These are phyloP conservation scores for Sarocladiaceae sp. DNA, from an alignment of 2,329 filamentous ascomycete species.

Conservation along the genomic window DNA sequence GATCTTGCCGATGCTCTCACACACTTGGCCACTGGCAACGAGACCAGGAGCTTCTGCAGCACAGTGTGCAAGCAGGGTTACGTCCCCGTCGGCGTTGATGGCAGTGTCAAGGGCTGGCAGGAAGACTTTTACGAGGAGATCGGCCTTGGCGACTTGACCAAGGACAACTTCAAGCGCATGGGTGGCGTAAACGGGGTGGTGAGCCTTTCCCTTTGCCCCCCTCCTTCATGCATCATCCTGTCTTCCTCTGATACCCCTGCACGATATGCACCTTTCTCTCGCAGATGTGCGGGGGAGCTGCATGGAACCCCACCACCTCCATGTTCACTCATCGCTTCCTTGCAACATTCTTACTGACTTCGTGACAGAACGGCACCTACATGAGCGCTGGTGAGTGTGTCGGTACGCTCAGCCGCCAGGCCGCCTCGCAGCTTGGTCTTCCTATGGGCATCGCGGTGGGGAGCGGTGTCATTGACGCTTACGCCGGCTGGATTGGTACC, in stretches of 20 bases:
- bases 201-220: conserved; percentile 45
- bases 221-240: conserved; percentile 10
- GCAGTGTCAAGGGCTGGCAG: conserved; percentile 97
- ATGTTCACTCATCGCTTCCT: background rate
- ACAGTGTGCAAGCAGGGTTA: conserved; percentile 96
- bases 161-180: conserved; percentile 88
- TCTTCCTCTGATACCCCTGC: conserved; percentile 9
- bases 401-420: conserved; percentile 76
- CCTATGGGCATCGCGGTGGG: conserved; percentile 85
- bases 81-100: conserved; percentile 93
- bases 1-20: conserved; percentile 90
- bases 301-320: conserved; percentile 12
- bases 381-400: conserved; percentile 88
- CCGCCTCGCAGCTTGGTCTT: conserved; percentile 76
- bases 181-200: conserved; percentile 94
- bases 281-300: conserved; percentile 1
- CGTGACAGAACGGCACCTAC: conserved; percentile 78
- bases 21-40: conserved; percentile 85
- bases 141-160: conserved; percentile 74
- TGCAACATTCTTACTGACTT: too few relatives aligned
- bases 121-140: conserved; percentile 86
- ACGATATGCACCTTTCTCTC: background rate
- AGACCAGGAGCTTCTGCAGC: conserved; percentile 90
- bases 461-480: conserved; percentile 95
- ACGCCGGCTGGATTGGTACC: conserved; percentile 97